Evolutionary conservation across 2,329 filamentous ascomycete species (phyloP).

Genomic region (Sporothrix protearum): DNA sequence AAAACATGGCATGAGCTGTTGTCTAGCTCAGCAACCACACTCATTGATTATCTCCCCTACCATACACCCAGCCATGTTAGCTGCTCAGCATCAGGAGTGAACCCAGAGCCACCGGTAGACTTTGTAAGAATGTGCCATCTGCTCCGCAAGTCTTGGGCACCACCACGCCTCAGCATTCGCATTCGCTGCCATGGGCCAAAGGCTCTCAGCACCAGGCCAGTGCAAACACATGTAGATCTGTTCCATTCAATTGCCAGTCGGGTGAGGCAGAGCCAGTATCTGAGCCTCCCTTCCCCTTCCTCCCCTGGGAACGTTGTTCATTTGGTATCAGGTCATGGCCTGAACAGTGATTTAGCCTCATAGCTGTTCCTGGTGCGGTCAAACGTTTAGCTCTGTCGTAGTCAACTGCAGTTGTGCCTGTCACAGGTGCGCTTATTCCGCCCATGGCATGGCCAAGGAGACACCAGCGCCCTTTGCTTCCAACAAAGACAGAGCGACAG

Average conservation of each 20-base stretch:
- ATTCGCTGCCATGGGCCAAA: background rate
- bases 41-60: background rate
- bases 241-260: background rate
- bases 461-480: background rate
- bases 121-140: background rate
- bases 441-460: background rate
- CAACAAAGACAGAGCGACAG: background rate
- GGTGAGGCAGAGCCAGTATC: background rate
- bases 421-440: background rate
- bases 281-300: background rate
- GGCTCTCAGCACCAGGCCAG: background rate
- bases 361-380: background rate
- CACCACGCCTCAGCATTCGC: background rate
- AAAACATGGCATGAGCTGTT: background rate
- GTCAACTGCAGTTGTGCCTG: background rate
- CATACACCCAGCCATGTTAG: background rate
- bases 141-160: background rate
- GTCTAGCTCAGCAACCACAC: background rate
- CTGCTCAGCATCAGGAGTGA: background rate
- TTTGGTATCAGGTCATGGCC: background rate
- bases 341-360: background rate
- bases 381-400: background rate
- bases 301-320: background rate
- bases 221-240: background rate
- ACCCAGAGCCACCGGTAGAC: background rate